These are phyloP conservation scores for Hyphodiscus hymeniophilus DNA, from an alignment of 495 filamentous ascomycete genomes.

Conservation along the genomic window DNA sequence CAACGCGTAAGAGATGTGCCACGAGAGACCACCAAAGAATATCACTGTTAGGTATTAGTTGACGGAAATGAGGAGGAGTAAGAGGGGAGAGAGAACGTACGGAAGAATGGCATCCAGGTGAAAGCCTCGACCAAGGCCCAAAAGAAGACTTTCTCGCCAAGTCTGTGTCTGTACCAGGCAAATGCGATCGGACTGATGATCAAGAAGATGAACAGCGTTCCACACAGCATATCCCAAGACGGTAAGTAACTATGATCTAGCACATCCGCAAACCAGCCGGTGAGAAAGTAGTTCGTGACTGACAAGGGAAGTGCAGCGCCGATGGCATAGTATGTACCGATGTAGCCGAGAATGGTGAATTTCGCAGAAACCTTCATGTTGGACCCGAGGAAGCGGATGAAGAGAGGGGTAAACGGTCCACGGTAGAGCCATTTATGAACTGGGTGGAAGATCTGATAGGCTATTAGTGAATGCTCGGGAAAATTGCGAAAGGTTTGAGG, in stretches of 20 bases:
- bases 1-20: constrained; percentile 52
- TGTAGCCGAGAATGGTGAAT: constrained; percentile 52
- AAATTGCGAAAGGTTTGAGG: neutral
- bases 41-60: too few relatives aligned
- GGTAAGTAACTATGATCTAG: constrained; percentile 45
- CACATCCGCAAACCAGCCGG: constrained; percentile 39
- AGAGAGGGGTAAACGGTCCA: constrained; percentile 47
- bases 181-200: too few relatives aligned
- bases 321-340: constrained; percentile 62
- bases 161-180: too few relatives aligned
- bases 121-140: too few relatives aligned
- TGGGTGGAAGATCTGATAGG: constrained; percentile 50
- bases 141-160: too few relatives aligned
- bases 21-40: constrained; percentile 53
- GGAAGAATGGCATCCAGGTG: too few relatives aligned
- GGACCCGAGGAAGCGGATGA: constrained; percentile 39
- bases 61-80: too few relatives aligned
- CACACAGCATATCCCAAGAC: constrained; percentile 42
- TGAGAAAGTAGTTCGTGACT: constrained; percentile 48
- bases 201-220: constrained; percentile 33
- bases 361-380: constrained; percentile 47
- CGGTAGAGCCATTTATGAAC: constrained; percentile 32
- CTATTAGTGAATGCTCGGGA: constrained; percentile 34
- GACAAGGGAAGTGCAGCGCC: constrained; percentile 56
- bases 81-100: too few relatives aligned